Evolutionary conservation across 108 stramenopile genomes (phyloP).

Genomic region (Fragilariopsis cylindrus): DNA sequence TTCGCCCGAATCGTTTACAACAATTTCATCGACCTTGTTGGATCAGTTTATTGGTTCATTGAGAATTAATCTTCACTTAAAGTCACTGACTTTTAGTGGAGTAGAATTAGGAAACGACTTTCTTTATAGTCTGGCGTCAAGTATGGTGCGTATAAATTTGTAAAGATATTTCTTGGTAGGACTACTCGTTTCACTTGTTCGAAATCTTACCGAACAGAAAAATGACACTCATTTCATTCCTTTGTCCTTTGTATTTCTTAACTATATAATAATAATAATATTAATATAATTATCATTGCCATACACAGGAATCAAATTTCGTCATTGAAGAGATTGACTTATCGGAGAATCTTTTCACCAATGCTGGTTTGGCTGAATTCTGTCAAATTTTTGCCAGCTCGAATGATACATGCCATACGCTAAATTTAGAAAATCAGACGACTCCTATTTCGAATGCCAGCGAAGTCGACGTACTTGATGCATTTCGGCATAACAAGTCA

Average conservation of each 20-base stretch:
- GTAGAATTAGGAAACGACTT: conserved; percentile 46
- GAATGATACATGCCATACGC: conserved; percentile 18
- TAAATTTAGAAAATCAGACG: conserved; percentile 38
- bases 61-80: conserved; percentile 39
- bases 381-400: conserved; percentile 30
- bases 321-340: conserved; percentile 43
- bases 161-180: no score
- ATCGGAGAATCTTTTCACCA: conserved; percentile 40
- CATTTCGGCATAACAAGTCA: conserved; percentile 27
- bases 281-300: no score
- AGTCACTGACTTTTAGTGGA: conserved; percentile 28
- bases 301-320: conserved; percentile 28
- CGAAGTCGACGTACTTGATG: conserved; percentile 28
- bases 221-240: no score
- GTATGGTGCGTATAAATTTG: neutral
- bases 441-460: conserved; percentile 38
- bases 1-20: conserved; percentile 12
- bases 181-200: no score
- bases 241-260: no score
- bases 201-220: no score
- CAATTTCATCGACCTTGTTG: conserved; percentile 27
- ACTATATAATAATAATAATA: no score
- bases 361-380: conserved; percentile 39
- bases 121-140: conserved; percentile 29
- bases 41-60: conserved; percentile 31